Evolutionary conservation across 129 eudicot genomes (phyloP).

Genomic region (Ambrosia artemisiifolia): DNA sequence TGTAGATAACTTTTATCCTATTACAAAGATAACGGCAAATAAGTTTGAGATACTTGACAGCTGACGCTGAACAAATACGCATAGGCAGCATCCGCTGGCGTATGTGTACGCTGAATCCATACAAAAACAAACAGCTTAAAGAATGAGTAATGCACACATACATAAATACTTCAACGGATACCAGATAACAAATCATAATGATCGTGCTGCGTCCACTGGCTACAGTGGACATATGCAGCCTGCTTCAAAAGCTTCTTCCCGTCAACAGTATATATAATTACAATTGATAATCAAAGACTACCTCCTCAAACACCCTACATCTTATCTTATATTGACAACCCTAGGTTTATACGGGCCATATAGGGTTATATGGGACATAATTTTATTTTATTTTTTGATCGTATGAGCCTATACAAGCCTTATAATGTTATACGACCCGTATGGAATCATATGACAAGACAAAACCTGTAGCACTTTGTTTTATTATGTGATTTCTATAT

Average conservation of each 20-base stretch:
- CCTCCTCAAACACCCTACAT: slow-evolving; percentile 39
- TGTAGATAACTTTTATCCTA: neutral
- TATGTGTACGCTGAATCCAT: slow-evolving; percentile 59
- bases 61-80: slow-evolving; percentile 61
- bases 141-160: neutral
- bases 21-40: neutral
- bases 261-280: neutral
- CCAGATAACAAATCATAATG: slow-evolving; percentile 63
- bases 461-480: too few species aligned
- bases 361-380: too few species aligned
- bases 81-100: slow-evolving; percentile 64
- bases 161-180: neutral
- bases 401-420: too few species aligned
- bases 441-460: too few species aligned
- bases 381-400: too few species aligned
- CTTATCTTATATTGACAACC: too few species aligned
- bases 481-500: too few species aligned
- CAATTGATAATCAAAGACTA: neutral
- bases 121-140: neutral
- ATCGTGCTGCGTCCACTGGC: slow-evolving; percentile 89
- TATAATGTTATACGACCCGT: too few species aligned
- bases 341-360: too few species aligned
- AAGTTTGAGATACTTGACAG: slow-evolving; percentile 18
- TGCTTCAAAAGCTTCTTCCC: slow-evolving; percentile 44
- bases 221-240: slow-evolving; percentile 68